phyloP scores from a whole-genome alignment of 148 eudicot species.

The Silene uniflora region DNA sequence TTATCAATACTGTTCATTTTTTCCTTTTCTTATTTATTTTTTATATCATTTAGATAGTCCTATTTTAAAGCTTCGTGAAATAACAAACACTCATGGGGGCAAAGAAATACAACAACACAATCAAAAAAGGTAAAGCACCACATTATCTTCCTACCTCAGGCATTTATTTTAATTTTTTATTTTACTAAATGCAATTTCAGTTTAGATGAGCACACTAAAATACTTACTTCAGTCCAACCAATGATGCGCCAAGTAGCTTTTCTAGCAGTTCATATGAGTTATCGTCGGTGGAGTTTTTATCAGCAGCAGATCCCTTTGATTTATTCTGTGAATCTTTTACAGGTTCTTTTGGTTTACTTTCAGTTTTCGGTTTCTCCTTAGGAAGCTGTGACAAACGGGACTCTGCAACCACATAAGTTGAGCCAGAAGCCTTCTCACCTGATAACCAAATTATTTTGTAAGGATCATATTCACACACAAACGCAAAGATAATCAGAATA shows the following conservation, averaged over 20 bases:
- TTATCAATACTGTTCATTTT: too few relatives aligned
- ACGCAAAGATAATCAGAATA: neutral
- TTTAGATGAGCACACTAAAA: too few relatives aligned
- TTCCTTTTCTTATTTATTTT: too few relatives aligned
- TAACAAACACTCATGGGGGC: too few relatives aligned
- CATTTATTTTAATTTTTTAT: too few relatives aligned
- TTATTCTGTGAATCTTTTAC: slow-evolving; percentile 46
- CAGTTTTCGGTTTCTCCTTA: slow-evolving; percentile 69
- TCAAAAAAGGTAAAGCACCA: too few relatives aligned
- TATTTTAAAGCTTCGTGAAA: too few relatives aligned
- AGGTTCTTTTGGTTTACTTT: slow-evolving; percentile 51
- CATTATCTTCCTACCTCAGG: too few relatives aligned
- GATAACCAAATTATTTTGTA: slow-evolving; percentile 8
- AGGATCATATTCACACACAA: neutral
- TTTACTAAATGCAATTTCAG: too few relatives aligned
- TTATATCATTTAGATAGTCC: too few relatives aligned
- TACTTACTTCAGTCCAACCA: slow-evolving; percentile 81
- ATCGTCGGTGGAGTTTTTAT: slow-evolving; percentile 46
- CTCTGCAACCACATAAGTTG: slow-evolving; percentile 69
- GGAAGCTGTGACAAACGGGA: slow-evolving; percentile 89
- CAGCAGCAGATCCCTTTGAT: slow-evolving; percentile 55
- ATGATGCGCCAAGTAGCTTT: slow-evolving; percentile 60
- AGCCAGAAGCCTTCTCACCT: slow-evolving; percentile 72
- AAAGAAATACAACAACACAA: too few relatives aligned
- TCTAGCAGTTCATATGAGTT: slow-evolving; percentile 62